Evolutionary conservation across 139 green algal genomes (phyloP).

Genomic region (Volvox reticuliferus): DNA sequence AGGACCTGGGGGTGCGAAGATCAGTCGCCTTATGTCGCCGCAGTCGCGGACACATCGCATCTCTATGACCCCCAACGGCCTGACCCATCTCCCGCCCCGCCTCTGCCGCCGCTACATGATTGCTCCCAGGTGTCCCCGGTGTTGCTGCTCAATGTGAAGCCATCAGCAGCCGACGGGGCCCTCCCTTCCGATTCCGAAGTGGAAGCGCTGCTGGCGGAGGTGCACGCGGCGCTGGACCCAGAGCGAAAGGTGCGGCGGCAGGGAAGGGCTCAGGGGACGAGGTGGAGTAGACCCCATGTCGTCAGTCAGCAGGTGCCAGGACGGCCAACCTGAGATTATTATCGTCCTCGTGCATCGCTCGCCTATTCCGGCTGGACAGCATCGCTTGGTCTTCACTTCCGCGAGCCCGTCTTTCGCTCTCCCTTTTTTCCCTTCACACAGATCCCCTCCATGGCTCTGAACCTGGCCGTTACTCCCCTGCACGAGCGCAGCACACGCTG

Average conservation of each 20-base stretch:
- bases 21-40: neutral
- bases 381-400: neutral
- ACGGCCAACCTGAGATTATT: neutral
- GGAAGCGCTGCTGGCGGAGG: slow-evolving; percentile 10
- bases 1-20: neutral
- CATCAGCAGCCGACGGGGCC: neutral
- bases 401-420: neutral
- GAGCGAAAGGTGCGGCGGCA: neutral
- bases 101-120: neutral
- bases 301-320: neutral
- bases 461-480: slow-evolving; percentile 48
- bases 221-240: neutral
- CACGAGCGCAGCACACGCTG: slow-evolving; percentile 18
- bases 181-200: neutral
- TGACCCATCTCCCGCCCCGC: no score
- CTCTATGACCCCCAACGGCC: no score
- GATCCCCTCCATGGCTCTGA: slow-evolving; percentile 38
- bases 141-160: slow-evolving; percentile 36
- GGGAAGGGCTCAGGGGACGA: no score
- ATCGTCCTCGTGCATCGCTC: neutral
- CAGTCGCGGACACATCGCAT: no score
- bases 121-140: slow-evolving; percentile 11
- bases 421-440: neutral
- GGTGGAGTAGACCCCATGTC: neutral
- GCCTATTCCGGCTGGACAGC: neutral